Evolutionary conservation across 1,284 basidiomycete species (phyloP).

Genomic region (Ustilago hordei): DNA sequence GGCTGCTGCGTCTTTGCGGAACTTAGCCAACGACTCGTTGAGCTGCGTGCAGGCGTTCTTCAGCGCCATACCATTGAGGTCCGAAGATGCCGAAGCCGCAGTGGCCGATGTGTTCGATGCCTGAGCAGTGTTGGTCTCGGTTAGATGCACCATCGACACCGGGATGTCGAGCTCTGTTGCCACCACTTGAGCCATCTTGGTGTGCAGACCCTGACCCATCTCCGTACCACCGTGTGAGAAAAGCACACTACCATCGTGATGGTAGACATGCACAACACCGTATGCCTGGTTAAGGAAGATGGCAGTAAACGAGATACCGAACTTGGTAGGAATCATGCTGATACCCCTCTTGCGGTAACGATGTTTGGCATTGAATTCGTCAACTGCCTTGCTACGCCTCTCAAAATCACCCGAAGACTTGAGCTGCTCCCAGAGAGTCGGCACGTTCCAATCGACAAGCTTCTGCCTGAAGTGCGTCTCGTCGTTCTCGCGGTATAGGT

Average conservation of each 20-base stretch:
- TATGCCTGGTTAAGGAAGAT: conserved; percentile 69
- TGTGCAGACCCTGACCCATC: conserved; percentile 66
- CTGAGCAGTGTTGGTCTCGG: conserved; percentile 66
- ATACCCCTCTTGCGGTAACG: conserved; percentile 69
- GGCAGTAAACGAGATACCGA: conserved; percentile 69
- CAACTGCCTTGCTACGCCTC: conserved; percentile 58
- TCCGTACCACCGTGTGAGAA: conserved; percentile 69
- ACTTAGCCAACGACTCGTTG: conserved; percentile 62
- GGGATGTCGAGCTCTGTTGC: conserved; percentile 68
- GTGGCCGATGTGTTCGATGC: conserved; percentile 69
- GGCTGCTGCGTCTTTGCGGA: conserved; percentile 36
- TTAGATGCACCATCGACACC: conserved; percentile 59
- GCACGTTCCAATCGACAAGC: conserved; percentile 70
- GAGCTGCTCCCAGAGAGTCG: conserved; percentile 64
- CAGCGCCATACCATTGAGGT: conserved; percentile 63
- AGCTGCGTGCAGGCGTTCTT: conserved; percentile 70
- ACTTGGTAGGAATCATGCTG: conserved; percentile 68
- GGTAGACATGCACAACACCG: conserved; percentile 68
- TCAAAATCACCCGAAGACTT: conserved; percentile 61
- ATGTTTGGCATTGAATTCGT: conserved; percentile 67
- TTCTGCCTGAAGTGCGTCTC: conserved; percentile 69
- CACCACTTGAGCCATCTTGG: conserved; percentile 69
- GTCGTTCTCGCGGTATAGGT: conserved; percentile 69
- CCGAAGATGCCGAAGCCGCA: conserved; percentile 56
- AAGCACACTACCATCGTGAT: conserved; percentile 65